Conservation (phyloP, 805 yeast species). For the Barnettozyma vustinii region DNA sequence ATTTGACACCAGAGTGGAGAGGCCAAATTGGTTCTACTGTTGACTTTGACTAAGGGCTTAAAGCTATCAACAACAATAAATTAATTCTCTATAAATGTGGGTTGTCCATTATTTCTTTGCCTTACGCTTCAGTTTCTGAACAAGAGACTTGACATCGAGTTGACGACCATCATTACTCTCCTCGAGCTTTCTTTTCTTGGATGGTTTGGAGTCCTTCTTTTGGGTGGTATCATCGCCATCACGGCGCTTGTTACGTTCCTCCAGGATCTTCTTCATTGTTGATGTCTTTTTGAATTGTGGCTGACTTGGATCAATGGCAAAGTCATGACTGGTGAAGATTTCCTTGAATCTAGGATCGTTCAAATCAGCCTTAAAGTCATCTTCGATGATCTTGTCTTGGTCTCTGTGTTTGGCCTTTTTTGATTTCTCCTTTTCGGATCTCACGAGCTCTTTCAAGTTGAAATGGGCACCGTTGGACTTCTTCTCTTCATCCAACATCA, state of each 20-base stretch:
- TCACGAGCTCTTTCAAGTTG: constrained; percentile 70
- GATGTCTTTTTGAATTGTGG: constrained; percentile 87
- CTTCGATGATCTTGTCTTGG: constrained; percentile 47
- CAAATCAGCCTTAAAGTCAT: constrained; percentile 61
- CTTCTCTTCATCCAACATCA: constrained; percentile 44
- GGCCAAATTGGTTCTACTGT: not conserved
- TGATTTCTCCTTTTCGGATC: constrained; percentile 61
- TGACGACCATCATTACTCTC: not conserved
- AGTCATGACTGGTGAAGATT: constrained; percentile 78
- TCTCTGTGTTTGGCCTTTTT: constrained; percentile 43
- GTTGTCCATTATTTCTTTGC: constrained; percentile 1
- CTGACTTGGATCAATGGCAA: constrained; percentile 89
- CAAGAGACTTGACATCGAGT: constrained; percentile 8
- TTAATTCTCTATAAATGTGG: not conserved
- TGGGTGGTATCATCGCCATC: constrained; percentile 11
- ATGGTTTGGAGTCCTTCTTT: constrained; percentile 11
- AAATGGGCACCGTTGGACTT: constrained; percentile 52
- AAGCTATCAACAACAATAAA: not conserved
- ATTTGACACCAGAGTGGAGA: too few relatives aligned
- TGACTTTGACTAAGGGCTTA: not conserved
- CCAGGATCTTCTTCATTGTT: constrained; percentile 78
- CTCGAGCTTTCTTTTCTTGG: constrained; percentile 12
- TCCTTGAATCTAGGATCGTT: constrained; percentile 83
- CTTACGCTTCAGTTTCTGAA: constrained; percentile 9
- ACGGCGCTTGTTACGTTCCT: constrained; percentile 61